Evolutionary conservation across 2,329 filamentous ascomycete genomes (phyloP).

Genomic region (Amauroascus niger): DNA sequence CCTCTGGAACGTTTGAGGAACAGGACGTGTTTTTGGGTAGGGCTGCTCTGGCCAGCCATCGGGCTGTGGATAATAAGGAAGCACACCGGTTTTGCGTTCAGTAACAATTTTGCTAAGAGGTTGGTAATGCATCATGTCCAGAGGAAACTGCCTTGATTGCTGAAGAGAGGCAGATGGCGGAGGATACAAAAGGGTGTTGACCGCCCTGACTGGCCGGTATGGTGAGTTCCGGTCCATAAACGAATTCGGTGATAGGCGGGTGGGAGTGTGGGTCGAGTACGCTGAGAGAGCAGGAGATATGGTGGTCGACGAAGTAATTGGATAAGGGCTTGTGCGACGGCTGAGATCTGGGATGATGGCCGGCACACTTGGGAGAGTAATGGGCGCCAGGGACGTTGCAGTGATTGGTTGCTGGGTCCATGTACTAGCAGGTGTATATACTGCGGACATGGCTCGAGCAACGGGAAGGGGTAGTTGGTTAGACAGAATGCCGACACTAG

Average conservation of each 20-base stretch:
- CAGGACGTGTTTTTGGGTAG: slow-evolving; percentile 24
- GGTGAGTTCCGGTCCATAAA: slow-evolving; percentile 85
- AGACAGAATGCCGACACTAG: neutral
- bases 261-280: slow-evolving; percentile 49
- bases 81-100: slow-evolving; percentile 55
- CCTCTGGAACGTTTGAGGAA: slow-evolving; percentile 17
- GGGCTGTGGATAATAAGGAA: slow-evolving; percentile 46
- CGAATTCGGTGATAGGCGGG: slow-evolving; percentile 73
- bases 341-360: slow-evolving; percentile 28
- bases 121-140: slow-evolving; percentile 74
- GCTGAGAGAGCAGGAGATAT: slow-evolving; percentile 62
- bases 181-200: slow-evolving; percentile 84
- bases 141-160: slow-evolving; percentile 55
- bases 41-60: slow-evolving; percentile 35
- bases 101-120: slow-evolving; percentile 61
- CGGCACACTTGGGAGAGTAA: slow-evolving; percentile 25
- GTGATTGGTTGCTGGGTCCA: slow-evolving; percentile 39
- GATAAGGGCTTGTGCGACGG: slow-evolving; percentile 44
- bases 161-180: slow-evolving; percentile 72
- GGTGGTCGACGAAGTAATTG: slow-evolving; percentile 42
- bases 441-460: slow-evolving; percentile 61
- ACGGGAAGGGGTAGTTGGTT: slow-evolving; percentile 10
- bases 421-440: slow-evolving; percentile 52
- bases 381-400: slow-evolving; percentile 23
- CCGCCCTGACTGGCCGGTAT: slow-evolving; percentile 79